These are phyloP conservation scores for Wallacemonas rigidus DNA, from an alignment of 208 protist genomes.

Conservation along the genomic window DNA sequence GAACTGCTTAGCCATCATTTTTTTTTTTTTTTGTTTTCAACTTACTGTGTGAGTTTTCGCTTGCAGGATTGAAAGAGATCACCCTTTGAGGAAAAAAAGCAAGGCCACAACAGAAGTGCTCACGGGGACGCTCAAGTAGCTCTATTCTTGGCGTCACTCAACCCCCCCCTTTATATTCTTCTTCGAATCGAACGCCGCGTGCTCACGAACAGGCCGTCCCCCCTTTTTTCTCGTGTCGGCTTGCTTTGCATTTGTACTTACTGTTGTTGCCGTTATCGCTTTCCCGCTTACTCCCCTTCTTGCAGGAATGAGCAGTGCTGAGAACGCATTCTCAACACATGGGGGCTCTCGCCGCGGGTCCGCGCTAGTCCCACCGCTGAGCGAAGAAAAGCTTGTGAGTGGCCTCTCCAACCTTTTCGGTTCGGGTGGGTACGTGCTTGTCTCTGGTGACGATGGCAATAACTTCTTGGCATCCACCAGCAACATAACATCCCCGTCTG, in stretches of 20 bases:
- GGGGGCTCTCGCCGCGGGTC: background rate
- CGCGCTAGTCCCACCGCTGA: slow-evolving; percentile 31
- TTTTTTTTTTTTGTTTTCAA: too few species aligned
- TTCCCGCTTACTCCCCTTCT: background rate
- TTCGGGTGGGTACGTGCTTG: slow-evolving; percentile 9
- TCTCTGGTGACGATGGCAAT: slow-evolving; percentile 12
- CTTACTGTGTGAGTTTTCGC: too few species aligned
- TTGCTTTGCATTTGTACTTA: background rate
- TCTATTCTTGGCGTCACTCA: background rate
- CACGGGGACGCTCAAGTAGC: background rate
- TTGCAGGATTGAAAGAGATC: too few species aligned
- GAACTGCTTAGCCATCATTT: too few species aligned
- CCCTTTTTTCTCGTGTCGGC: background rate
- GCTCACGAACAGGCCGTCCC: slow-evolving; percentile 6
- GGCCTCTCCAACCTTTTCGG: slow-evolving; percentile 19
- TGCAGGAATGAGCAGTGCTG: background rate
- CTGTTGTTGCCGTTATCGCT: slow-evolving; percentile 17
- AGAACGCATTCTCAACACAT: slow-evolving; percentile 12
- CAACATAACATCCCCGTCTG: slow-evolving; percentile 19
- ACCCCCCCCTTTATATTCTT: too few species aligned
- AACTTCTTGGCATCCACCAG: background rate
- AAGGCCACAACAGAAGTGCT: too few species aligned
- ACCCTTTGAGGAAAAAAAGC: too few species aligned
- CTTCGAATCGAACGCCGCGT: too few species aligned
- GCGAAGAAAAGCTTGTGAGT: slow-evolving; percentile 46